Percentiles rank a stretch among this genome's conserved stretches.
Evolutionary conservation across 768 basidiomycete genomes (phyloP).

Genomic region (Hericium rajendrae): DNA sequence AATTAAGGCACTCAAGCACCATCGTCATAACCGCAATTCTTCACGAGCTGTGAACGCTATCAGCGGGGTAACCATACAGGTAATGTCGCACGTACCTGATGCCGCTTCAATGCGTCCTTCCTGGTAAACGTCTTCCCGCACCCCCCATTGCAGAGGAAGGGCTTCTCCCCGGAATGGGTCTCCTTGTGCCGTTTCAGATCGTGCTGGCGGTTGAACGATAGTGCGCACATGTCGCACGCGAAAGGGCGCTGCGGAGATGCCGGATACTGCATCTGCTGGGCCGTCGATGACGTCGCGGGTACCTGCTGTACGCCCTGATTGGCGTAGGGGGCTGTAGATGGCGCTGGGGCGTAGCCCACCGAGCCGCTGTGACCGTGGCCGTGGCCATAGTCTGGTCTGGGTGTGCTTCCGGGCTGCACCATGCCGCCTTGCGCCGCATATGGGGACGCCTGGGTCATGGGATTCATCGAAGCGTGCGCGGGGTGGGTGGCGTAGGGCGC

Average conservation of each 20-base stretch:
- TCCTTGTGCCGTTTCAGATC: conserved; percentile 79
- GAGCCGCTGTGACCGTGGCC: conserved; percentile 9
- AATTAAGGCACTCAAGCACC: not conserved
- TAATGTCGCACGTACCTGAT: conserved; percentile 47
- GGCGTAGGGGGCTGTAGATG: conserved; percentile 2
- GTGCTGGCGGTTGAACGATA: conserved; percentile 81
- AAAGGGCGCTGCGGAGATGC: conserved; percentile 31
- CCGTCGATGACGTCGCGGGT: conserved; percentile 14
- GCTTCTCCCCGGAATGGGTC: conserved; percentile 80
- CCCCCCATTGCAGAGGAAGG: conserved; percentile 73
- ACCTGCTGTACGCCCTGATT: conserved; percentile 10
- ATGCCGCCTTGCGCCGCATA: conserved; percentile 8
- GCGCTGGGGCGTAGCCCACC: not conserved
- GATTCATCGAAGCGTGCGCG: not conserved
- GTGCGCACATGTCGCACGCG: conserved; percentile 47
- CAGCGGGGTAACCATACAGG: not conserved
- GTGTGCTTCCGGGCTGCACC: not conserved
- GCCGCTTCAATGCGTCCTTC: conserved; percentile 79
- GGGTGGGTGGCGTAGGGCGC: conserved; percentile 4
- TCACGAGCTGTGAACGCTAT: conserved; percentile 46
- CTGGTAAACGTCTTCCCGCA: conserved; percentile 84
- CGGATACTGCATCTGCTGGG: conserved; percentile 23
- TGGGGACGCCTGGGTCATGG: conserved; percentile 1
- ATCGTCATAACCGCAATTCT: conserved; percentile 63
- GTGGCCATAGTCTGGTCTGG: conserved; percentile 6